Conservation (phyloP, 1,284 basidiomycete species). For the Ceratobasidium papillatum region DNA sequence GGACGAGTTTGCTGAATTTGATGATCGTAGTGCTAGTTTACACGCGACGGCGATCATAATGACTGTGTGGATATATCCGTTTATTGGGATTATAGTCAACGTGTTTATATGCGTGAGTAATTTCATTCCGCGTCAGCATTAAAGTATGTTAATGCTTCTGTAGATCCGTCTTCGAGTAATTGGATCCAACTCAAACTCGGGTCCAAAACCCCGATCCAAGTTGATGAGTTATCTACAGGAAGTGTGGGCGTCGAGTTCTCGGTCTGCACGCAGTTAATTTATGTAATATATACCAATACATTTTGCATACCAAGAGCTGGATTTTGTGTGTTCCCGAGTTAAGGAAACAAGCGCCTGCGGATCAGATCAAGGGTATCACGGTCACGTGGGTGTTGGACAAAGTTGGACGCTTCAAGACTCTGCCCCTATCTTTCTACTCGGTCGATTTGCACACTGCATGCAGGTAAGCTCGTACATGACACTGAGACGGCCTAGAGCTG, state of each 20-base stretch:
- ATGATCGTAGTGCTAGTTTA: background rate
- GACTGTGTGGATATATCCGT: conserved; percentile 28
- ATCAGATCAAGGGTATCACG: conserved; percentile 17
- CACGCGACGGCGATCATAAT: conserved; percentile 16
- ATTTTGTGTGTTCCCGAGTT: background rate
- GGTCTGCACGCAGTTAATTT: conserved; percentile 5
- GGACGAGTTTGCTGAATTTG: background rate
- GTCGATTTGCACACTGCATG: background rate
- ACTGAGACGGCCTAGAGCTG: background rate
- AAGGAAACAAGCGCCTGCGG: background rate
- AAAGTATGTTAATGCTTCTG: background rate
- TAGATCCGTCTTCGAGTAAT: conserved; percentile 27
- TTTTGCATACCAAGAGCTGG: background rate
- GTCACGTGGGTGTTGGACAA: conserved; percentile 38
- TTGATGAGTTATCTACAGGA: conserved; percentile 17
- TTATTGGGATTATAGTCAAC: conserved; percentile 15
- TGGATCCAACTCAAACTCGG: background rate
- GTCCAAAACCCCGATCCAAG: conserved; percentile 10
- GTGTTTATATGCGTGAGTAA: conserved; percentile 38
- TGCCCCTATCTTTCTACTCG: conserved; percentile 33
- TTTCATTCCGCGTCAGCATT: background rate
- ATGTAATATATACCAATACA: conserved; percentile 4
- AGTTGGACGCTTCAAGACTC: background rate
- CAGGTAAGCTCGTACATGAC: background rate
- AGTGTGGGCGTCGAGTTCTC: conserved; percentile 8